Base-by-base conservation (phyloP, 1,284 basidiomycete genomes). In the Leccinum variabile region DNA sequence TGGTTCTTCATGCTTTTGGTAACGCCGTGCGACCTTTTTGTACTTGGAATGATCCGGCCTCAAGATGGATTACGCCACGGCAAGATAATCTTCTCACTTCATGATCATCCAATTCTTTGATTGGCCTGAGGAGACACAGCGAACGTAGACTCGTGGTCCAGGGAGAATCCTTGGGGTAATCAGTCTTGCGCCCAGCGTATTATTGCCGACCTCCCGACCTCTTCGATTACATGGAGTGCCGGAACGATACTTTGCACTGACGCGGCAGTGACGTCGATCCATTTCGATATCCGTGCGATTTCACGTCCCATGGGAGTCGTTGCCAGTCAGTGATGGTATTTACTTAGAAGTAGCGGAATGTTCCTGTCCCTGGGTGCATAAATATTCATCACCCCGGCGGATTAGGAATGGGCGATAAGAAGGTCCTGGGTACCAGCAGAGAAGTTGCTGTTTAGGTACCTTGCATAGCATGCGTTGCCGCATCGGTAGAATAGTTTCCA, bases 291-390 rank as follows among this genome's bases (percentile, higher is more conserved):
- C 49, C 25, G 30, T 32, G 28, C n/a, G 18, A 11, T 14, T 39
- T 39, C 16, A 60, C 44, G 35, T 32, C n/a, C 25, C n/a, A 54
- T 54, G 52, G 58, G 16, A 60, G 11, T 25, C 22, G 41, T 52
- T 37, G 32, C 41, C 25, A 50, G 28, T 16, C 14, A 14, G 33
- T 33, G 22, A 14, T 3, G 32, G 16, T 16, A 6, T 35, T 35
- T 13, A 41, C 39, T 18, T 18, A 18, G 44, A 46, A 46, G 18
- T 32, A 37, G 25, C 39, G 5, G n/a, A 25, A 9, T 16, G 18
- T 54, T 54, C 50, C 22, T 39, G 62, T 64, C 59, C 44, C 62
- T 64, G 30, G 30, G 13, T 28, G 14, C 49, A 58, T 63, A 57
- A 46, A 46, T 49, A 41, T 37, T 35, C 5, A 22, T 46, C 30